Conservation (phyloP, 164 flowering plant genomes). For the Tinospora cordifolia region DNA sequence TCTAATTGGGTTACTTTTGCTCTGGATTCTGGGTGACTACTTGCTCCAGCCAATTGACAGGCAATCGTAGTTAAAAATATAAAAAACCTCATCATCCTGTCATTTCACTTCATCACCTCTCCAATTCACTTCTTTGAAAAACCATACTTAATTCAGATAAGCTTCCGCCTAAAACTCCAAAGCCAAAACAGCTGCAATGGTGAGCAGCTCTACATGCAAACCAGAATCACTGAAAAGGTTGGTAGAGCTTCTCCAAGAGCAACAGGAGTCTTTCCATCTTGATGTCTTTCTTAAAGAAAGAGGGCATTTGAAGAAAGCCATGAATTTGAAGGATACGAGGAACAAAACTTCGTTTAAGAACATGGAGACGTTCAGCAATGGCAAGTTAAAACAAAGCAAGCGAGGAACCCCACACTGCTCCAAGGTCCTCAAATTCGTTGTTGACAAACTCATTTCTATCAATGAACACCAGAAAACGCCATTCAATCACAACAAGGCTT, state of each 20-base stretch:
- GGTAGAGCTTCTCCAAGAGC: slow-evolving; percentile 45
- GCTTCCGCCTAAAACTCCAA: neutral
- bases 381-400: slow-evolving; percentile 15
- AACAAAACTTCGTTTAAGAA: slow-evolving; percentile 15
- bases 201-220: slow-evolving; percentile 15
- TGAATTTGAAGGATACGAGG: slow-evolving; percentile 11
- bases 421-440: slow-evolving; percentile 27
- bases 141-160: neutral
- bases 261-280: slow-evolving; percentile 66
- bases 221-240: slow-evolving; percentile 26
- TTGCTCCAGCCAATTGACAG: neutral
- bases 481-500: slow-evolving; percentile 1
- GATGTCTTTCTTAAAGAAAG: slow-evolving; percentile 47
- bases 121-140: neutral
- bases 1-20: slow-evolving; percentile 12
- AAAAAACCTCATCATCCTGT: neutral
- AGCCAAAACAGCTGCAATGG: slow-evolving; percentile 20
- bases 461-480: slow-evolving; percentile 9
- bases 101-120: slow-evolving; percentile 2
- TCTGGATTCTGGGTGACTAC: slow-evolving; percentile 15
- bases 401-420: slow-evolving; percentile 16
- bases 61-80: no score
- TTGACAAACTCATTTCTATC: slow-evolving; percentile 24
- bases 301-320: slow-evolving; percentile 26
- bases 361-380: slow-evolving; percentile 11